phyloP scores from a whole-genome alignment of 345 rosid species.

The Eucalyptus lansdowneana region DNA sequence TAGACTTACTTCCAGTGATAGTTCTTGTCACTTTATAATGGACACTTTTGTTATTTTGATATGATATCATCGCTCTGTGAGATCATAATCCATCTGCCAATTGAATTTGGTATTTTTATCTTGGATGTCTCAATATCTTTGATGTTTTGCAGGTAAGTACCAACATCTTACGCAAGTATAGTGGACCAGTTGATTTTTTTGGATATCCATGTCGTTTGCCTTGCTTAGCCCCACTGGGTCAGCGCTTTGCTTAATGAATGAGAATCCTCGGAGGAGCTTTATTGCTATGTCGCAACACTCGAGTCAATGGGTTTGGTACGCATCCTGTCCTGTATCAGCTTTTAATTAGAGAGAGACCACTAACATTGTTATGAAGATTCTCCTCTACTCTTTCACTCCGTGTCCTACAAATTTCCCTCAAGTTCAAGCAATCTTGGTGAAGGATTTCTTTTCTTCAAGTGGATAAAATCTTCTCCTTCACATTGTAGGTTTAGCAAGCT shows the following conservation, averaged over 20 bases:
- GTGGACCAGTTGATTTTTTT: constrained; percentile 63
- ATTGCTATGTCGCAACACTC: constrained; percentile 76
- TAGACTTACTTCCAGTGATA: neutral
- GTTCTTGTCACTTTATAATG: neutral
- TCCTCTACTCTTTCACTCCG: neutral
- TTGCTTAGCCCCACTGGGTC: neutral
- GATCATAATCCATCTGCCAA: neutral
- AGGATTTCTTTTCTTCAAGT: neutral
- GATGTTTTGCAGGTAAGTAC: constrained; percentile 30
- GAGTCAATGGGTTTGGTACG: constrained; percentile 95
- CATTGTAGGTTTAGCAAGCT: constrained; percentile 74
- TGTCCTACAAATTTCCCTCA: neutral
- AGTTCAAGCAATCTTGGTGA: neutral
- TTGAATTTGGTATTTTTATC: neutral
- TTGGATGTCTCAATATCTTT: neutral
- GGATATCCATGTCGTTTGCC: constrained; percentile 37
- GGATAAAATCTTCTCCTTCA: neutral
- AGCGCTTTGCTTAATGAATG: constrained; percentile 31
- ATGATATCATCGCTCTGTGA: neutral
- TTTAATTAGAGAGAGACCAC: neutral
- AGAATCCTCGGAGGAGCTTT: constrained; percentile 55
- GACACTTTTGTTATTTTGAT: neutral
- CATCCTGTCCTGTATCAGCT: neutral
- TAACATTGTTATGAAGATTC: neutral
- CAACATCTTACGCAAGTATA: constrained; percentile 71